phyloP scores from a whole-genome alignment of 257 asterid genomes.

The Henckelia pumila region DNA sequence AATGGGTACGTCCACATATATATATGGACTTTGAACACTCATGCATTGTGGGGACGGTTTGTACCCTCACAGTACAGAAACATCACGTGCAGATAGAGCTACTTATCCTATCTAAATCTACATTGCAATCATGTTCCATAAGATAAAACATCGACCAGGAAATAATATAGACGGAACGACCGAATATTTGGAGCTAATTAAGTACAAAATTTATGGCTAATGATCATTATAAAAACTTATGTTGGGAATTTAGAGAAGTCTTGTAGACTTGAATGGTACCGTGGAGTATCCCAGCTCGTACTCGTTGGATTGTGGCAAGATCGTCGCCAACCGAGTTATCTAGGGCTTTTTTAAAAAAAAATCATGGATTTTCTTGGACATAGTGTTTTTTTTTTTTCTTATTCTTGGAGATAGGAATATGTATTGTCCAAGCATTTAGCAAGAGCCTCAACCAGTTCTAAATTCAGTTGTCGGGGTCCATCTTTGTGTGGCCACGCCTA shows the following conservation, averaged over 20 bases:
- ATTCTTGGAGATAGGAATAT: not conserved
- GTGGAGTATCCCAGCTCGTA: too few species aligned
- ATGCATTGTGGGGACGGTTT: not conserved
- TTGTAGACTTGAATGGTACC: too few species aligned
- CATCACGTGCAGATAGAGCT: not conserved
- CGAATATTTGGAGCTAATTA: not conserved
- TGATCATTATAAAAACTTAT: too few species aligned
- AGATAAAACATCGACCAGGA: too few species aligned
- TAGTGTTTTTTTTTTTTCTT: too few species aligned
- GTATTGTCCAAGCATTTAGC: not conserved
- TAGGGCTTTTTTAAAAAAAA: too few species aligned
- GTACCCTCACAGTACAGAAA: not conserved
- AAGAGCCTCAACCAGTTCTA: not conserved
- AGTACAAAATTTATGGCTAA: not conserved
- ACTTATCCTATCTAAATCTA: not conserved
- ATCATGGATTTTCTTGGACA: not conserved
- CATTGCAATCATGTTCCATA: not conserved
- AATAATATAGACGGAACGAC: not conserved
- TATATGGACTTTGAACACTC: not conserved
- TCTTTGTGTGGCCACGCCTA: not conserved
- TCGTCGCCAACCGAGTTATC: too few species aligned
- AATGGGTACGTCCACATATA: too few species aligned
- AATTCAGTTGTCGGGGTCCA: not conserved
- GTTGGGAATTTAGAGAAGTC: not conserved
- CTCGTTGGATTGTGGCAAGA: too few species aligned